Evolutionary conservation across 441 rosid genomes (phyloP), one percentile per base, ranked within the genome.

Genomic region (Bruguiera hainesii): DNA sequence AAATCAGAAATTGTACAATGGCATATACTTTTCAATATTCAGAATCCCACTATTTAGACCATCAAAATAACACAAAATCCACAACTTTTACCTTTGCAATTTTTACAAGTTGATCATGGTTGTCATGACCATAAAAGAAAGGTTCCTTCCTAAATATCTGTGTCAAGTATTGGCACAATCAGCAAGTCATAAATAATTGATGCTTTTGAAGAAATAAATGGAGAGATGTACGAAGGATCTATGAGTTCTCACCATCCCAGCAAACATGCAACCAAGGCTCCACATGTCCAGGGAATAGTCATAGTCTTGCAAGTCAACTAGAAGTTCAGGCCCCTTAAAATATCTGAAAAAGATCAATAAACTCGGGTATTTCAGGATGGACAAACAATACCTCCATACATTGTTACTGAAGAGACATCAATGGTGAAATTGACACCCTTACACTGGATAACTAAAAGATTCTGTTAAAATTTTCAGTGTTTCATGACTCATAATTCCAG

Each of bases 201-300:
- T 42, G 8, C 20, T 60, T 39, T 25, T 39, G 39, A 29, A 4
- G 31, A 7, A 49, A 15, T 62, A 42, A 4, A 13, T 60, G 7
- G 65, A 23, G 15, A 49, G 58, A 52, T 9, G 19, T 23, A 42
- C 26, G 15, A 21, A 18, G 51, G 21, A 39, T 28, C 30, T 20
- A 56, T 23, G 48, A 73, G 6, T 56, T 76, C 90, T 82, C 66
- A 94, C 99, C 99, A 94, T 91, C 76, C 98, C 98, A 50, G 98
- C 99, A 84, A 91, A 91, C 99, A 94, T 94, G 73, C 98, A 91
- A 33, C 98, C 98, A 53, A 91, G 97, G 84, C 99, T 95, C 99
- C 99, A 95, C 97, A 95, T 86, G 71, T 91, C 98, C 78, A 95
- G 79, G 6, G 98, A 91, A 78, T 95, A 95, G 78, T 95, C 99